Evolutionary conservation across 2,329 filamentous ascomycete genomes (phyloP).

Genomic region (Akanthomyces dipterigenus): DNA sequence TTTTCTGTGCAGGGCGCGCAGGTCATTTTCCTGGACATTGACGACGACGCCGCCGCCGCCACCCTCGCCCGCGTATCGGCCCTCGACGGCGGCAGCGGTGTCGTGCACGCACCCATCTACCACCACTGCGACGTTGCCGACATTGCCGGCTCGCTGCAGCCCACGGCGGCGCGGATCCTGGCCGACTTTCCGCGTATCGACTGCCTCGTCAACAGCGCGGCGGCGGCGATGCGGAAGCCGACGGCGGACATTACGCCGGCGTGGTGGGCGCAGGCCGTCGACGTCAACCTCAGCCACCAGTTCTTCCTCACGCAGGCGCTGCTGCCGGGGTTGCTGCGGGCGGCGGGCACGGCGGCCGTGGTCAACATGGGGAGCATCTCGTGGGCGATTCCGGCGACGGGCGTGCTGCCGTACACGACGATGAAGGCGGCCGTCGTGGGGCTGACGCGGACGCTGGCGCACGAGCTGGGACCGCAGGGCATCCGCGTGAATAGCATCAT

Average conservation of each 20-base stretch:
- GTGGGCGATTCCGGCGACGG: conserved; percentile 44
- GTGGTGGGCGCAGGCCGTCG: conserved; percentile 31
- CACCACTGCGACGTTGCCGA: conserved; percentile 32
- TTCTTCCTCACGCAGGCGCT: conserved; percentile 70
- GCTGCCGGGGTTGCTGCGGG: conserved; percentile 59
- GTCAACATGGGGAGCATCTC: conserved; percentile 51
- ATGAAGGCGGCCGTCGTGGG: conserved; percentile 53
- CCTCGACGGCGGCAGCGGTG: conserved; percentile 15
- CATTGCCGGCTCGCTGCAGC: conserved; percentile 21
- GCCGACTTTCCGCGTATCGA: conserved; percentile 52
- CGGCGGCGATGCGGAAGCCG: conserved; percentile 24
- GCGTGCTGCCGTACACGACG: conserved; percentile 50
- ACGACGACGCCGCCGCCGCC: conserved; percentile 21
- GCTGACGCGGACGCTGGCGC: conserved; percentile 53
- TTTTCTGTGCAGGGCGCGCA: conserved; percentile 32
- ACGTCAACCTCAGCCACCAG: conserved; percentile 32
- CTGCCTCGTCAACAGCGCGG: conserved; percentile 85
- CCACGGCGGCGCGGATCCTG: conserved; percentile 25
- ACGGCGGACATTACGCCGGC: conserved; percentile 28
- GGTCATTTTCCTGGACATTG: conserved; percentile 34
- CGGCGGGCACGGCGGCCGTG: conserved; percentile 54
- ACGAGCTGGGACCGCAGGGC: conserved; percentile 45
- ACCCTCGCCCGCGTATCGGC: conserved; percentile 16
- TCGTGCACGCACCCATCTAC: conserved; percentile 25
- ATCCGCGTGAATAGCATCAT: conserved; percentile 46